Evolutionary conservation across 2,329 filamentous ascomycete genomes (phyloP).

Genomic region (Huntiella savannae): DNA sequence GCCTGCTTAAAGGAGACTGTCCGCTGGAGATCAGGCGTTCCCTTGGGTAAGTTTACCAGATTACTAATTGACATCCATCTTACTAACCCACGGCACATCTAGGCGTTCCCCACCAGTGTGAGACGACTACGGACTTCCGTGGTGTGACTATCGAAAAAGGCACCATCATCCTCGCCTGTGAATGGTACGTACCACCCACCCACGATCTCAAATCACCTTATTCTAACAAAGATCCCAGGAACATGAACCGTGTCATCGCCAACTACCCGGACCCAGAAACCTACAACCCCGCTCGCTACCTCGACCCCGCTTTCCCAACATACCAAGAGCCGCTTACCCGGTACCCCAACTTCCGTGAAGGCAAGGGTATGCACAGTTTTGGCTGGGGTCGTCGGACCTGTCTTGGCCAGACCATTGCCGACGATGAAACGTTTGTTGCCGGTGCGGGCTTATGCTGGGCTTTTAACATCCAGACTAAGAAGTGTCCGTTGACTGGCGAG

Average conservation of each 20-base stretch:
- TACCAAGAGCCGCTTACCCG: conserved; percentile 44
- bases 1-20: conserved; percentile 39
- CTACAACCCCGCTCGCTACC: conserved; percentile 43
- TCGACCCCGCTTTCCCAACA: conserved; percentile 42
- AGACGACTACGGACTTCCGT: conserved; percentile 26
- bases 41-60: conserved; percentile 22
- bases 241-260: conserved; percentile 36
- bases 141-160: conserved; percentile 29
- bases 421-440: conserved; percentile 36
- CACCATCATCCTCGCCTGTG: conserved; percentile 29
- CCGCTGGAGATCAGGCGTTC: conserved; percentile 38
- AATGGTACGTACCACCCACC: conserved; percentile 22
- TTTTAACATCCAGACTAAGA: conserved; percentile 24
- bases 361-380: conserved; percentile 40
- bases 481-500: conserved; percentile 24
- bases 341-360: conserved; percentile 42
- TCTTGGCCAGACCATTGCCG: conserved; percentile 41
- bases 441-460: conserved; percentile 30
- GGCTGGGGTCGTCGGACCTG: conserved; percentile 45
- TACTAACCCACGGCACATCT: background rate
- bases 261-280: conserved; percentile 45
- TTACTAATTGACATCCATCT: background rate
- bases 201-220: background rate
- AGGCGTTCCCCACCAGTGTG: conserved; percentile 30
- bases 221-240: conserved; percentile 19